Base-by-base conservation (phyloP, 768 basidiomycete genomes). In the Glaciozyma martinii region DNA sequence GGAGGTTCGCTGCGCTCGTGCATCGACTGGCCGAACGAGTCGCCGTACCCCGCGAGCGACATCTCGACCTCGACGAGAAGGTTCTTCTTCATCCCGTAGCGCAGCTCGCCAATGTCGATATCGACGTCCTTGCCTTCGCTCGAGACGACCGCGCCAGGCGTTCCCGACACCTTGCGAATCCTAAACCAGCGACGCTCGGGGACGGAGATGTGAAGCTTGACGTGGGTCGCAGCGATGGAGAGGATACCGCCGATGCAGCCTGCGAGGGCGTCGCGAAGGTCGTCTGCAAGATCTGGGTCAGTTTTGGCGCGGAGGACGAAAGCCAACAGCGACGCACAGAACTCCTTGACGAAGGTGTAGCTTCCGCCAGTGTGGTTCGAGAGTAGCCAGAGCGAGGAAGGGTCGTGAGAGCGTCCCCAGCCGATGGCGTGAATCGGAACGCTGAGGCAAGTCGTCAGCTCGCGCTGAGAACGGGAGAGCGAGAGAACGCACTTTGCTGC, bases 291-390 rank as follows among this genome's bases (percentile, higher is more conserved):
- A 7, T 29, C 1, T 15, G 0, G 9, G 32, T 50, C 30, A 49
- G 54, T 23, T 5, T 9, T 0, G 6, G 32, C 4, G 27, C 30
- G 30, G 3, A 16, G 30, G 10, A 46, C 5, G 43, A 37, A 4
- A 29, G 27, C 4, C 8, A 10, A 52, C 7, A 47, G 29, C 4
- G 8, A 50, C 52, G 43, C 47, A 59, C 70, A 76, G 88, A 93
- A 97, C 75, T 95, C 94, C 78, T 89, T 89, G 66, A 97, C 91
- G 72, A 95, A 99, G 6, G 93, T 97, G 78, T 98, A 98, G 16
- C 92, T 95, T 30, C 95, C 95, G 68, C 85, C 85, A 4, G 95
- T 97, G 76, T 98, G 92, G 76, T 97, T 98, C 15, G 93, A 97
- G 82, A 99, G 93, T 54, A 98, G 85, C 95, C 95, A 98, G 42